Base-by-base conservation (phyloP, 768 basidiomycete species). In the Rhizopogon vesiculosus region DNA sequence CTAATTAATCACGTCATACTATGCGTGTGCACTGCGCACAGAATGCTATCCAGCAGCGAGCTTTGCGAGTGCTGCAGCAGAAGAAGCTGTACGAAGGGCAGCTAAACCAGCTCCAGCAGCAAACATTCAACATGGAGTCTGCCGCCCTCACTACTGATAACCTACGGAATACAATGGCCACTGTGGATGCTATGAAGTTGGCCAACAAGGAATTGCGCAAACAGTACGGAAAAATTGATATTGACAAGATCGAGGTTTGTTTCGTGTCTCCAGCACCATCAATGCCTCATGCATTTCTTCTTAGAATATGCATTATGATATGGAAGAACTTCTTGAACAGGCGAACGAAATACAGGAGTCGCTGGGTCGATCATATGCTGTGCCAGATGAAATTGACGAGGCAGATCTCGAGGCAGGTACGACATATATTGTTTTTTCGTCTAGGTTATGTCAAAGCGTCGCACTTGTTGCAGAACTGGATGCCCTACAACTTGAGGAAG, bases 91-190 rank as follows among this genome's bases (percentile, higher is more conserved):
- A 96, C 73, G 97, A 99, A 69, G 79, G 78, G 13, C 97, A 99
- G 69, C 81, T 98, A 40, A 79, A 84, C 8, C 93, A 97, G 70
- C 79, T 99, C 15, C 78, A 89, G 29, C 97, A 98, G 68, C 97
- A 98, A 70, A 87, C 91, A 22, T 98, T 93, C 77, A 98, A 99
- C 73, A 98, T 98, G 91, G 95, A 99, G 75, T 93, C 91, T 53
- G 89, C 95, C 12, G 83, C 90, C 13, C 84, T 98, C 64, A 87
- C 92, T 8, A 98, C 96, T n/a, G 97, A 98, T 74, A 98, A 98
- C 71, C 72, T 98, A 64, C 85, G 93, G 60, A 98, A 98, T 69
- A 98, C 97, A 64, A 98, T 99, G 96, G 96, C 93, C 12, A 98
- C 97, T 0, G 84, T 98, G 29, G 93, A 97, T 61, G 97, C 94